These are phyloP conservation scores for Trichosporon sp. DNA, from an alignment of 1,284 basidiomycete genomes.

Conservation along the genomic window DNA sequence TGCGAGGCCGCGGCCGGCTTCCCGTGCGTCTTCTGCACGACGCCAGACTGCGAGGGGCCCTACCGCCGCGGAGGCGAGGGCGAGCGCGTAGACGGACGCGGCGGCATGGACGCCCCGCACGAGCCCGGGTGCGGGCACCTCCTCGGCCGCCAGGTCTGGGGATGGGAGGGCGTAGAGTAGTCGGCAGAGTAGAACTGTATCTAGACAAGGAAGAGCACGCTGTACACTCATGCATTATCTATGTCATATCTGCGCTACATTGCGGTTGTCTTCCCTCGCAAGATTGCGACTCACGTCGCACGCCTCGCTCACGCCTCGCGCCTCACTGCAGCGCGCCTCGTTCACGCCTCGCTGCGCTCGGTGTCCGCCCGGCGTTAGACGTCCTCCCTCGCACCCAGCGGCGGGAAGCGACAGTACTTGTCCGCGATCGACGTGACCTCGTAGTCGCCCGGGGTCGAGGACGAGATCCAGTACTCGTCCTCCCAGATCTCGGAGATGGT, in stretches of 20 bases:
- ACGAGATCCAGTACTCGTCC: constrained; percentile 78
- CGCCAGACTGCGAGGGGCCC: constrained; percentile 48
- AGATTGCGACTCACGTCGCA: no score
- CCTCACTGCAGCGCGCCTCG: no score
- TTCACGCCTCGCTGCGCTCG: not conserved
- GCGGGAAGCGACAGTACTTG: constrained; percentile 74
- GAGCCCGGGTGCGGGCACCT: constrained; percentile 45
- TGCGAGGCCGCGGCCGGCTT: not conserved
- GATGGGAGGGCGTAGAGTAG: constrained; percentile 30
- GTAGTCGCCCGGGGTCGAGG: constrained; percentile 71
- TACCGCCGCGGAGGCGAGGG: constrained; percentile 43
- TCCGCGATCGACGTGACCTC: constrained; percentile 80
- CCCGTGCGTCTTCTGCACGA: constrained; percentile 42
- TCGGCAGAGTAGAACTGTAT: not conserved
- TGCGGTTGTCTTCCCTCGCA: no score
- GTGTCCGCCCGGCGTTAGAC: not conserved
- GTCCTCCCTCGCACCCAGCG: constrained; percentile 29
- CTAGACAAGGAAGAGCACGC: not conserved
- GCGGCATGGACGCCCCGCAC: constrained; percentile 42
- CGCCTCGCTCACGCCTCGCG: no score
- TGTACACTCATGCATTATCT: not conserved
- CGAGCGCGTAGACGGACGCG: constrained; percentile 44
- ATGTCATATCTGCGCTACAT: not conserved
- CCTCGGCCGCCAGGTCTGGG: constrained; percentile 43
- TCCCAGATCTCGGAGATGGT: constrained; percentile 74